Conservation (phyloP, 1,284 basidiomycete genomes). For the Marasmius sp. region DNA sequence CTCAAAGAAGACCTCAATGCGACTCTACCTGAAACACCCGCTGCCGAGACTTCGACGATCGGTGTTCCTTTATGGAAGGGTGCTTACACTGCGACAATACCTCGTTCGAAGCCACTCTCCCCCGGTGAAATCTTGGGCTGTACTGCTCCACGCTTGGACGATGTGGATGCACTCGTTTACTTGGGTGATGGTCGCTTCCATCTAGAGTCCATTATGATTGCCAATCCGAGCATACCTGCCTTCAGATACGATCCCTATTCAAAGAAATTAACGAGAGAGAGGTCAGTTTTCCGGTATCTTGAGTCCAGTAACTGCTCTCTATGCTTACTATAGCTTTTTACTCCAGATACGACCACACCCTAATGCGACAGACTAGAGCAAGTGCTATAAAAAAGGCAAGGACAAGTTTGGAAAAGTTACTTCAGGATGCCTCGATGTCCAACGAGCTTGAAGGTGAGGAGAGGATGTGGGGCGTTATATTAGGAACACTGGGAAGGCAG, state of each 20-base stretch:
- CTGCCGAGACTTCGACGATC: constrained; percentile 10
- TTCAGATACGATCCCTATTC: constrained; percentile 99
- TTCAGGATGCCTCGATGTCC: constrained; percentile 23
- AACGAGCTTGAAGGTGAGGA: constrained; percentile 8
- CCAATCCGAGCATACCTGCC: constrained; percentile 93
- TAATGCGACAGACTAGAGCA: constrained; percentile 81
- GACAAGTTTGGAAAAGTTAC: constrained; percentile 47
- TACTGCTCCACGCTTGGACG: constrained; percentile 83
- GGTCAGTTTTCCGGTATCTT: constrained; percentile 19
- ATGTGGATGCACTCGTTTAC: constrained; percentile 89
- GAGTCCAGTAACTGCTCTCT: background rate
- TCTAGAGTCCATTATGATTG: constrained; percentile 98
- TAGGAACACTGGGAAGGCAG: constrained; percentile 95
- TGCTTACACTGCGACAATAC: constrained; percentile 80
- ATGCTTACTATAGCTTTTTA: too few species aligned
- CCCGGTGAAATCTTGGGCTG: constrained; percentile 98
- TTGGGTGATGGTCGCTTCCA: constrained; percentile 98
- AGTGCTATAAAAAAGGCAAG: constrained; percentile 78
- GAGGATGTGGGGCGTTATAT: constrained; percentile 86
- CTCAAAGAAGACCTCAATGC: constrained; percentile 77
- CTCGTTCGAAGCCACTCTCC: constrained; percentile 90
- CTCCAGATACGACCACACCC: constrained; percentile 75
- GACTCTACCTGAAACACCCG: constrained; percentile 21
- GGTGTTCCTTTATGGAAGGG: constrained; percentile 49
- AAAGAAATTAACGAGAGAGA: constrained; percentile 93